Evolutionary conservation across 495 filamentous ascomycete genomes (phyloP).

Genomic region (Cenococcum geophilum): DNA sequence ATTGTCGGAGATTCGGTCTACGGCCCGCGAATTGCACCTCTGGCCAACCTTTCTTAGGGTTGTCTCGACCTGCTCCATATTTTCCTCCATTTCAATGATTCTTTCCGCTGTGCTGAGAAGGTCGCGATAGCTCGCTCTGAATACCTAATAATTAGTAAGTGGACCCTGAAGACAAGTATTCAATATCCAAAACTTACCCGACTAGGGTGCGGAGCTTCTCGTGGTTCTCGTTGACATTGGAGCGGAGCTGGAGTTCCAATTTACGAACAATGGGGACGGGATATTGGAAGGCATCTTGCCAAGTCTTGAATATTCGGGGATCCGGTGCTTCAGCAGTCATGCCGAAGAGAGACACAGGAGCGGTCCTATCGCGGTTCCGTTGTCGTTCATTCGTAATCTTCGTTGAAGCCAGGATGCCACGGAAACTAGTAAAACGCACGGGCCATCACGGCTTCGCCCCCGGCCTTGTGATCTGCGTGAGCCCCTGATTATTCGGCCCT

Average conservation of each 20-base stretch:
- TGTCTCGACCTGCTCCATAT: constrained; percentile 67
- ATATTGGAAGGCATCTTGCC: constrained; percentile 64
- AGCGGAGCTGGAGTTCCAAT: constrained; percentile 58
- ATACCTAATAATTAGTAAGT: background rate
- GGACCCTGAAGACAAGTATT: background rate
- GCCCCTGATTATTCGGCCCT: too few relatives aligned
- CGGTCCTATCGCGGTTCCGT: too few relatives aligned
- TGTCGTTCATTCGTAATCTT: too few relatives aligned
- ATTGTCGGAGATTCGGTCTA: constrained; percentile 63
- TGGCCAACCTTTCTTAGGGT: constrained; percentile 65
- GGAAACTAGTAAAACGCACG: background rate
- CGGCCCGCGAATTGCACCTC: constrained; percentile 65
- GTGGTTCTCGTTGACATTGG: constrained; percentile 70
- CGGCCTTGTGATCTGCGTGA: too few relatives aligned
- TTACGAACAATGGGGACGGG: constrained; percentile 57
- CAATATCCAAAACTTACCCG: constrained; percentile 49
- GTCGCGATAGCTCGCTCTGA: constrained; percentile 83
- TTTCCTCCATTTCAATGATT: constrained; percentile 79
- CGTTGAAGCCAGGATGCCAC: too few relatives aligned
- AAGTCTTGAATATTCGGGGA: constrained; percentile 53
- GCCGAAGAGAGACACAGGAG: background rate
- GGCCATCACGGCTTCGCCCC: background rate
- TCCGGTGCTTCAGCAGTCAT: constrained; percentile 58
- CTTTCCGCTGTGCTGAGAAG: constrained; percentile 86
- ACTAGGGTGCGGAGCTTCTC: constrained; percentile 85